A percentile compares a stretch with the other conserved stretches of the same genome.
phyloP scores from a whole-genome alignment of 2,329 filamentous ascomycete species.

The Rutstroemia sp. region DNA sequence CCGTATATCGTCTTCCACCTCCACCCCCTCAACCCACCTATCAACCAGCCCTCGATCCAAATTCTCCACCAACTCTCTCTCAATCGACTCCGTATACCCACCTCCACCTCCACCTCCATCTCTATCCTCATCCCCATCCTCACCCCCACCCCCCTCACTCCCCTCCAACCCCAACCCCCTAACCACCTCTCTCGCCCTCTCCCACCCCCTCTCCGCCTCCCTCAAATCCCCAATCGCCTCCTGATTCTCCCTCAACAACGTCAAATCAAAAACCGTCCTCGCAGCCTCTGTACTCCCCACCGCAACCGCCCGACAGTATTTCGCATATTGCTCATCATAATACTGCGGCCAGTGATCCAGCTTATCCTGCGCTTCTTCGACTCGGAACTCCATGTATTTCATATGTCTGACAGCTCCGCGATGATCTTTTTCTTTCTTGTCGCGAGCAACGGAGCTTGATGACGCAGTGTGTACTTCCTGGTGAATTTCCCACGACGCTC shows the following conservation, averaged over 20 bases:
- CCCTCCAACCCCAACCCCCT: neutral
- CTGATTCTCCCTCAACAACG: neutral
- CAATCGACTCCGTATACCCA: constrained; percentile 14
- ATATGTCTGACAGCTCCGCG: constrained; percentile 2
- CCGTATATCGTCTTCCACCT: neutral
- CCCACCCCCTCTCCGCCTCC: neutral
- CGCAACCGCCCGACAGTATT: neutral
- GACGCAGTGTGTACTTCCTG: neutral
- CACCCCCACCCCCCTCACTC: neutral
- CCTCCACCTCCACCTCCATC: constrained; percentile 6
- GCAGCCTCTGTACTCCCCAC: neutral
- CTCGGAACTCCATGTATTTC: neutral
- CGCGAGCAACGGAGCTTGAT: neutral
- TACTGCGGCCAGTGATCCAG: constrained; percentile 10
- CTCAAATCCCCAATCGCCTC: neutral
- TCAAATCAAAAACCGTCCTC: neutral
- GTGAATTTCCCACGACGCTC: neutral
- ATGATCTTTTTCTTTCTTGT: neutral
- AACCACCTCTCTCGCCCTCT: neutral
- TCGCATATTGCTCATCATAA: constrained; percentile 6
- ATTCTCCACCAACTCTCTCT: constrained; percentile 4
- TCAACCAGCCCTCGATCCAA: constrained; percentile 14
- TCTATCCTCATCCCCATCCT: neutral
- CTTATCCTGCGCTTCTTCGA: constrained; percentile 4
- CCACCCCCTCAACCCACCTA: constrained; percentile 10